Evolutionary conservation across 2,329 filamentous ascomycete genomes (phyloP), one percentile per base, ranked within the genome.

Genomic region (Waltergamsia citrina): DNA sequence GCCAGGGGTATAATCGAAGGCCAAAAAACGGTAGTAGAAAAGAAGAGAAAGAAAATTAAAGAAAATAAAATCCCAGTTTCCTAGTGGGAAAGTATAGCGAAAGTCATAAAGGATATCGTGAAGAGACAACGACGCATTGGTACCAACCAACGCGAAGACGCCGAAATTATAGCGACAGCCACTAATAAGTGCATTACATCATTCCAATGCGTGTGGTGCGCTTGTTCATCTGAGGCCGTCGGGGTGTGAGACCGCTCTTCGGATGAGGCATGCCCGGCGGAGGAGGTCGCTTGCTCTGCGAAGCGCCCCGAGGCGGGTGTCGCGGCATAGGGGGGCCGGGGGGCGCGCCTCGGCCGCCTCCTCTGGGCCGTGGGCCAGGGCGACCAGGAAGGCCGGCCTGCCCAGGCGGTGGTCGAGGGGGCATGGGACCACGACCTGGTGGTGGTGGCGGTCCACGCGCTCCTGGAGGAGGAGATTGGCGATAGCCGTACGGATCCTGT

Each of bases 191-290:
- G 9, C 9, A 25, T 59, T 49, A 65, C 60, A 75, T 71, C 65
- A 73, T 74, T 38, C 72, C 71, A 34, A 77, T 50, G 40, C 73
- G 63, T 39, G 73, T 78, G 63, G 71, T 74, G 43, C 73, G 65
- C 61, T 76, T 77, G 58, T 76, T 72, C 71, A 77, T 73, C 42
- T 58, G 60, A 32, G 68, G 64, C 46, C 59, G 59, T 48, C 47
- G 36, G 48, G 39, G 49, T 46, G 16, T 35, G 16, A 36, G 44
- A 22, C 48, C 48, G 33, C 48, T 46, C 8, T 43, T 41, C 28
- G 48, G 47, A 29, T 48, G 41, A 25, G 45, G 46, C 37, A 41
- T 39, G 6, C 44, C 33, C 17, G 37, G 31, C 35, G 27, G 36
- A 38, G 28, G 16, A 40, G 41, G 7, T 12, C 33, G 34, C n/a